Conservation (phyloP, 345 rosid genomes). For the Sapria himalayana region DNA sequence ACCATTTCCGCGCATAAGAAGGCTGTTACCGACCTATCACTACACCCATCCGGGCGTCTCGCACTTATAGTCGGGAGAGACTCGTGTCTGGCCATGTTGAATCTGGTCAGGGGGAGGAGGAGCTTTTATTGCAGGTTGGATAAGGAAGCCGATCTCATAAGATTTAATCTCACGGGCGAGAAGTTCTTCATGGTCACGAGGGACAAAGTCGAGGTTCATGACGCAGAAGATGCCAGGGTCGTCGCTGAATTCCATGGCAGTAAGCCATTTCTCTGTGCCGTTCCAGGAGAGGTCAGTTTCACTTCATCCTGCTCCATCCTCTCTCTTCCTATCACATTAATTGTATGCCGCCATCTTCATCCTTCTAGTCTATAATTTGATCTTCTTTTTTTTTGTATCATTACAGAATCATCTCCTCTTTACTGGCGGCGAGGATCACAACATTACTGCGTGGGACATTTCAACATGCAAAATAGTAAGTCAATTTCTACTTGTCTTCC, state of each 20-base stretch:
- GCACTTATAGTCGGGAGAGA: constrained; percentile 68
- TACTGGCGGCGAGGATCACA: no score
- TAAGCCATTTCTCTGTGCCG: constrained; percentile 58
- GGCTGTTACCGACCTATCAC: constrained; percentile 45
- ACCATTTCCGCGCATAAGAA: constrained; percentile 45
- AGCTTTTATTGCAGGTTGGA: constrained; percentile 55
- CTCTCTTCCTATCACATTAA: no score
- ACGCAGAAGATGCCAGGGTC: constrained; percentile 72
- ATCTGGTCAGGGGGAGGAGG: constrained; percentile 75
- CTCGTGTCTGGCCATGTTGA: constrained; percentile 67
- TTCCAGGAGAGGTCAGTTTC: constrained; percentile 62
- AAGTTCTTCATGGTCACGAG: constrained; percentile 52
- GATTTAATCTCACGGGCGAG: constrained; percentile 38
- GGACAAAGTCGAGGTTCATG: constrained; percentile 45
- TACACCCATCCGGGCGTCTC: constrained; percentile 70
- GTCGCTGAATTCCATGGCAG: constrained; percentile 32
- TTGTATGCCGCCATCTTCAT: no score
- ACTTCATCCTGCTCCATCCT: no score
- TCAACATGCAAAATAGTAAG: no score
- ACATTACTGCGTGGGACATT: no score
- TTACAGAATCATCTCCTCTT: no score
- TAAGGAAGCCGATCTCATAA: constrained; percentile 46
- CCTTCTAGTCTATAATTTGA: no score
- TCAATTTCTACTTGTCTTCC: no score
- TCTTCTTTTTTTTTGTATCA: no score